Base-by-base conservation (phyloP, 2,329 filamentous ascomycete species). In the Aspergillus fischeri region DNA sequence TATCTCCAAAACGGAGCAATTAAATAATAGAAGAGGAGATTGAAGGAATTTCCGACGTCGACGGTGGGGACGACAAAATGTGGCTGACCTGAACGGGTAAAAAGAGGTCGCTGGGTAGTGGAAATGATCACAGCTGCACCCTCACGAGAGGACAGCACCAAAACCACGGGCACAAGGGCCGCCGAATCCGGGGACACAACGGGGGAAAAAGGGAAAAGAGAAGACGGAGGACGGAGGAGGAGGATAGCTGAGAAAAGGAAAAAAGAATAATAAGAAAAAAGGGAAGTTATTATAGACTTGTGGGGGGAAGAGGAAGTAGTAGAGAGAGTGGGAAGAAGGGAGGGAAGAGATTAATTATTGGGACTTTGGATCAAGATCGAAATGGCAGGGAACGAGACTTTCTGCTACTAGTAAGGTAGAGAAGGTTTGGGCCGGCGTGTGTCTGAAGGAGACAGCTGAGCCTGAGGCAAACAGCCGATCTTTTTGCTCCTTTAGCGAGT, bases 121-220 rank as follows among this genome's bases (percentile, higher is more conserved):
- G 61, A 65, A 67, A 68, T 54, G 63, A 63, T 65, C 62, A 63
- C 61, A 64, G 70, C 71, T 73, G 69, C 70, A 71, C 68, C 70
- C 71, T 73, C 72, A 64, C 63, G 61, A 63, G 70, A 74, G 71
- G 71, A 68, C 67, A 68, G 71, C 68, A 71, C 68, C 67, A 66
- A 58, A 65, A 70, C 67, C 70, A 71, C 67, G 66, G 54, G 68
- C 65, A 68, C 66, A 63, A 60, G 62, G 65, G 68, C 69, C 69
- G 64, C 62, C 64, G 65, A 44, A 62, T 49, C 61, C 55, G 49
- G 61, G 47, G 52, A 57, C 58, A 58, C 58, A 55, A 63, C 53
- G 61, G 53, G 60, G 52, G 60, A 51, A 64, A 57, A 62, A 56
- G 44, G 48, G 47, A 52, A 58, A 55, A 51, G 58, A 58, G 54